Base-by-base conservation (phyloP, 257 asterid genomes). In the Jacaranda copaia region DNA sequence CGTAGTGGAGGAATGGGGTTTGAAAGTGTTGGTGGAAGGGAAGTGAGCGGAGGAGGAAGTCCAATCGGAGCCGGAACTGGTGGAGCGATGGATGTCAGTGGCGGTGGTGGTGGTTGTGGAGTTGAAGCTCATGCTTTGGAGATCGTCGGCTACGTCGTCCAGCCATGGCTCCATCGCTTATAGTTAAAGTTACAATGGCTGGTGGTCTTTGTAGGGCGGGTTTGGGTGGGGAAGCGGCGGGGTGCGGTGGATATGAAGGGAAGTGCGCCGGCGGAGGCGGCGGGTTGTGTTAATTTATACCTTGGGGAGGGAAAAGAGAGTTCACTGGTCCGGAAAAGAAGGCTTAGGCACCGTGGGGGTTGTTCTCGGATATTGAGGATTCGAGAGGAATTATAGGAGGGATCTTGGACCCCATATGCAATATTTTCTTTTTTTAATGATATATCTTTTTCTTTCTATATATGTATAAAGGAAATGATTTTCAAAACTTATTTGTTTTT, bases 51-150 rank as follows among this genome's bases (percentile, higher is more conserved):
- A 90, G 79, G 92, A 81, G 78, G 97, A 79, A 6, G 93, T 91
- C 93, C 92, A 90, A 19, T 94, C 98, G 79, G 99, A 92, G 80
- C 92, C 89, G 78, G 97, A 94, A 77, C 96, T 89, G 68, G 97
- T 87, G 87, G 97, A 91, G 80, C 97, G 94, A 89, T 86, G 83
- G 84, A 90, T 90, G 77, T 87, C 96, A 13, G 98, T 87, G 79
- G 96, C 77, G 85, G 89, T 85, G 77, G 92, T 85, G 55, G 95
- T 86, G 65, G 91, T 86, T 16, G 96, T 81, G 84, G 99, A 93
- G 86, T 89, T 93, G 92, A 91, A 96, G 73, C 98, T 93, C 78
- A 93, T 80, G 90, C 99, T 91, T 46, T 91, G 94, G 71, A 96
- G 93, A 80, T 93, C 98, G 88, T 91, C 96, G 85, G 91, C 77